These are phyloP conservation scores for Fraxinus anomala DNA, from an alignment of 257 asterid genomes.

Conservation along the genomic window DNA sequence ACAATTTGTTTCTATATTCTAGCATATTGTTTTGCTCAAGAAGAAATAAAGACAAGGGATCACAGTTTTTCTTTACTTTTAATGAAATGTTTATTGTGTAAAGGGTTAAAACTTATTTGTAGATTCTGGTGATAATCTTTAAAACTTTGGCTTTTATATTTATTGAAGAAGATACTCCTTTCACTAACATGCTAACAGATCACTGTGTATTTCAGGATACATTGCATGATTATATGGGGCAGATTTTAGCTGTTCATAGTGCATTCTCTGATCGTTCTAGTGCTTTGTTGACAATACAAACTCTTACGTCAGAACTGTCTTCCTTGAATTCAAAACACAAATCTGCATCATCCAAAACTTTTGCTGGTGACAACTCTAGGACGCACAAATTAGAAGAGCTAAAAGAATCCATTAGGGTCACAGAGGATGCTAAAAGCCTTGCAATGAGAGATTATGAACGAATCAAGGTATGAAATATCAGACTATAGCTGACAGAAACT, in stretches of 20 bases:
- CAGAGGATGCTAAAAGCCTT: conserved; percentile 83
- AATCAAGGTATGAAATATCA: conserved; percentile 66
- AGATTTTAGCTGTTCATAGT: conserved; percentile 75
- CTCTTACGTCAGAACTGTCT: conserved; percentile 84
- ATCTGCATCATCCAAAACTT: conserved; percentile 65
- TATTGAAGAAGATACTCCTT: background rate
- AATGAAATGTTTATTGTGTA: background rate
- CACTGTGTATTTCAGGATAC: conserved; percentile 62
- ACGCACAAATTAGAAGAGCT: conserved; percentile 68
- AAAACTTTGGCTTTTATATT: background rate
- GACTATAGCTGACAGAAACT: conserved; percentile 8
- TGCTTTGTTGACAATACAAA: conserved; percentile 91
- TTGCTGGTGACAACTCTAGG: conserved; percentile 85
- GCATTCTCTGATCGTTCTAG: conserved; percentile 94
- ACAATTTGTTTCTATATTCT: background rate
- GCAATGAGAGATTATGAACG: conserved; percentile 85
- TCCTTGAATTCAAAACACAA: conserved; percentile 81
- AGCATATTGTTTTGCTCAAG: background rate
- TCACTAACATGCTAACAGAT: conserved; percentile 8
- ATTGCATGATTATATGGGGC: conserved; percentile 83
- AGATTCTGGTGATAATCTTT: background rate
- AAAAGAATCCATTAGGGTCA: conserved; percentile 72
- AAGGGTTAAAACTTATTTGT: background rate
- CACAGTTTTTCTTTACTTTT: background rate
- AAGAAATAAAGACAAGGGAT: background rate